These are phyloP conservation scores for Fusarium brevicatenulatum DNA, from an alignment of 2,329 filamentous ascomycete species.

Conservation along the genomic window DNA sequence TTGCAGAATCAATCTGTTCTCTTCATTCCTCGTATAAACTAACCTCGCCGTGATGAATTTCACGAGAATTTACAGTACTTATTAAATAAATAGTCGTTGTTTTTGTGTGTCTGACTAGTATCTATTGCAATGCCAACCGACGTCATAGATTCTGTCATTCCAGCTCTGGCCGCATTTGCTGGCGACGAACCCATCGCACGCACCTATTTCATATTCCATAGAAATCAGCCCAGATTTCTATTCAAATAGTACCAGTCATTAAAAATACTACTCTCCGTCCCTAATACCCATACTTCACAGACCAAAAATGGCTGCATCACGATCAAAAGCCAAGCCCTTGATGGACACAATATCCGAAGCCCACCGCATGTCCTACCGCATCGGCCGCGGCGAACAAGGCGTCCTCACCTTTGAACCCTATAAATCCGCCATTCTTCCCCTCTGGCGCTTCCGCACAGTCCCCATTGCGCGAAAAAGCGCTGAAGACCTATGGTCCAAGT, in stretches of 20 bases:
- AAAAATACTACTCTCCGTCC: neutral
- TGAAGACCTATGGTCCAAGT: slow-evolving; percentile 58
- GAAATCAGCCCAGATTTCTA: too few species aligned
- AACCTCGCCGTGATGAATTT: fast-evolving
- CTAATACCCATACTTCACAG: fast-evolving
- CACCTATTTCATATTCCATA: neutral
- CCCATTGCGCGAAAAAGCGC: slow-evolving; percentile 54
- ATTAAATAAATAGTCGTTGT: neutral
- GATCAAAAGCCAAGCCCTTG: neutral
- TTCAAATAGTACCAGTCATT: neutral
- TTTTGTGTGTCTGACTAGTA: neutral
- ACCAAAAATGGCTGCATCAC: neutral
- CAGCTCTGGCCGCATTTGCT: neutral
- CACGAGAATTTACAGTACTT: neutral
- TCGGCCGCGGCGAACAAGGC: slow-evolving; percentile 68
- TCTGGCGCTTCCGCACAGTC: slow-evolving; percentile 64
- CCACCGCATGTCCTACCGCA: slow-evolving; percentile 57
- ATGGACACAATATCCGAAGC: slow-evolving; percentile 22
- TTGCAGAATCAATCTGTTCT: fast-evolving
- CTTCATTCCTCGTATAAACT: neutral
- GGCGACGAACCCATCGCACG: too few species aligned
- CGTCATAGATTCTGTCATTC: neutral
- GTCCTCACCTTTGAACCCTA: slow-evolving; percentile 73
- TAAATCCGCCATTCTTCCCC: slow-evolving; percentile 66
- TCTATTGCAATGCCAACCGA: neutral